Evolutionary conservation across 2,329 filamentous ascomycete species (phyloP).

Genomic region (Ascochyta fabae): DNA sequence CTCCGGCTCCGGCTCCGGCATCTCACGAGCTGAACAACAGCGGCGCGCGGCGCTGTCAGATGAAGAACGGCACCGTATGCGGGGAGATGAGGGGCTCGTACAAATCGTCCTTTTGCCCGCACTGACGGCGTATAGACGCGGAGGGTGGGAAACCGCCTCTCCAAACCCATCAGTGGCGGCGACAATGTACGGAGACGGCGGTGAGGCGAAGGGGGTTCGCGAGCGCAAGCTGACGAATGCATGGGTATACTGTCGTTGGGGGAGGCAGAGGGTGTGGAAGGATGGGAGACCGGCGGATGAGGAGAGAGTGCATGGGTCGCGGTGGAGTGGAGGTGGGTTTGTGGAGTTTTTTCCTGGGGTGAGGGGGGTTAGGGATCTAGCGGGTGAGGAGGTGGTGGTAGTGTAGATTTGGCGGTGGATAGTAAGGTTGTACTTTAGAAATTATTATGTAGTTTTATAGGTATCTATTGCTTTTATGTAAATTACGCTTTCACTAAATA

Average conservation of each 20-base stretch:
- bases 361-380: constrained; percentile 21
- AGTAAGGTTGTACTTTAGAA: no score
- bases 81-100: constrained; percentile 23
- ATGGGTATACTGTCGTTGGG: constrained; percentile 41
- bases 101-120: constrained; percentile 33
- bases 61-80: constrained; percentile 17
- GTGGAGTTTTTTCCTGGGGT: constrained; percentile 37
- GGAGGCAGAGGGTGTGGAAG: constrained; percentile 16
- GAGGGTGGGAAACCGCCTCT: constrained; percentile 34
- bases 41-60: background rate
- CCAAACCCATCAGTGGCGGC: no score
- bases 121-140: constrained; percentile 31
- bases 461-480: no score
- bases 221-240: constrained; percentile 22
- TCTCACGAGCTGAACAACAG: background rate
- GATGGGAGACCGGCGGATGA: constrained; percentile 15
- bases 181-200: background rate
- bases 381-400: background rate
- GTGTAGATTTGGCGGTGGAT: background rate
- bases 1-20: background rate
- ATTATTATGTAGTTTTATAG: no score
- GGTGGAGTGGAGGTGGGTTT: constrained; percentile 30
- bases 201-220: constrained; percentile 19
- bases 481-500: no score
- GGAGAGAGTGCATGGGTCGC: constrained; percentile 26